Evolutionary conservation across 495 filamentous ascomycete species (phyloP).

Genomic region (Penicillium roqueforti): DNA sequence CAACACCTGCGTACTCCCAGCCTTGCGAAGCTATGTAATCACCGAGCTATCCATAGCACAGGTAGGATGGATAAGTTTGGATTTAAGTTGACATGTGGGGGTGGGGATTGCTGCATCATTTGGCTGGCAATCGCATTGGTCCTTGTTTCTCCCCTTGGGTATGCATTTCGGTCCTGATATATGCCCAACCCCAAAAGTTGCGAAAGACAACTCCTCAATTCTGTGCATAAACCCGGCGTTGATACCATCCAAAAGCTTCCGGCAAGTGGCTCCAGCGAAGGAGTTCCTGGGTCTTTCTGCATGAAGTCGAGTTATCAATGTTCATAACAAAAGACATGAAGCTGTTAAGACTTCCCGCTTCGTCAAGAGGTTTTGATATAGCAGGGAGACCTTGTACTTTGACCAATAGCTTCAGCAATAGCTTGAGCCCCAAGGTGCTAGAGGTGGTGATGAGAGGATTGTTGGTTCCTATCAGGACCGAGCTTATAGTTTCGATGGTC

Average conservation of each 20-base stretch:
- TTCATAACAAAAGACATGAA: constrained; percentile 23
- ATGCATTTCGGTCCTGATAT: background rate
- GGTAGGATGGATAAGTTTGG: background rate
- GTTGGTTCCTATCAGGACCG: constrained; percentile 29
- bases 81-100: background rate
- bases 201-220: background rate
- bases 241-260: constrained; percentile 37
- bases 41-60: constrained; percentile 3
- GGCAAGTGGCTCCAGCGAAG: constrained; percentile 38
- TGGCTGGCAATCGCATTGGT: background rate
- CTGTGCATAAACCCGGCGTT: constrained; percentile 23
- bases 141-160: background rate
- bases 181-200: background rate
- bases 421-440: constrained; percentile 38
- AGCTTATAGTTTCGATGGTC: constrained; percentile 37
- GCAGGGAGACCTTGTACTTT: constrained; percentile 29
- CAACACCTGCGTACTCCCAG: background rate
- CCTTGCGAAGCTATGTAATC: constrained; percentile 12
- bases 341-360: constrained; percentile 30
- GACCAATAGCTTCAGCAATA: constrained; percentile 37
- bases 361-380: constrained; percentile 23
- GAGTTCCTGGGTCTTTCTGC: constrained; percentile 35
- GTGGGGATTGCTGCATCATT: background rate
- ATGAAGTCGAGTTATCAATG: constrained; percentile 37
- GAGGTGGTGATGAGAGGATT: constrained; percentile 41